These are phyloP conservation scores for Oenanthe sinensis DNA, from an alignment of 129 eudicot species.

Conservation along the genomic window DNA sequence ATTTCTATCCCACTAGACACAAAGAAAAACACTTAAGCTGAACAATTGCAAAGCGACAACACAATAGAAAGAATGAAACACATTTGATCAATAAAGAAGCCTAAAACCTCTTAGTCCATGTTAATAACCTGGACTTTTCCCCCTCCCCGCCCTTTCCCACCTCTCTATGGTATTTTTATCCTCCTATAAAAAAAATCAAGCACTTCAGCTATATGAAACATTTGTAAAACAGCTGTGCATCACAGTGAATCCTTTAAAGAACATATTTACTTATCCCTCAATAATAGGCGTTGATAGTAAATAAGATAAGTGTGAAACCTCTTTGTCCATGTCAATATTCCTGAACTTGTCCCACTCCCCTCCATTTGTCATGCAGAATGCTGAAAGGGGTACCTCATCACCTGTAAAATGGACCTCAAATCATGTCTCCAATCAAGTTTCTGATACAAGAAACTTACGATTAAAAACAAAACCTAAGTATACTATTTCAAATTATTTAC, in stretches of 20 bases:
- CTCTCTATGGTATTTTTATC: background rate
- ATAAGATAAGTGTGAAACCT: constrained; percentile 46
- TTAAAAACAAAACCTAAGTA: background rate
- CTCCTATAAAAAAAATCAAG: background rate
- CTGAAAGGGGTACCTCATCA: constrained; percentile 67
- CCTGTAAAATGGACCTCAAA: constrained; percentile 45
- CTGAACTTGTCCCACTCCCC: constrained; percentile 93
- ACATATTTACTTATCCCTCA: constrained; percentile 8
- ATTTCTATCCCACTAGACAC: background rate
- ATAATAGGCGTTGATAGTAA: background rate
- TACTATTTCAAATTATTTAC: background rate
- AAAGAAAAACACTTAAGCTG: background rate
- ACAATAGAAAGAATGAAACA: background rate
- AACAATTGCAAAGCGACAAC: background rate
- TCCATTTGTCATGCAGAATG: constrained; percentile 67
- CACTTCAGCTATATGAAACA: background rate
- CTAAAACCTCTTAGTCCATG: background rate
- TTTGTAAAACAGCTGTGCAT: background rate
- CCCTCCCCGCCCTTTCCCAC: background rate
- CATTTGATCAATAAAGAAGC: background rate
- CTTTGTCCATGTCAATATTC: constrained; percentile 94
- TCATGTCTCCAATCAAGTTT: background rate
- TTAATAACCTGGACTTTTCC: background rate
- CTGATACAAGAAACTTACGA: background rate
- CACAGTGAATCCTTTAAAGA: background rate